Evolutionary conservation across 257 asterid genomes (phyloP).

Genomic region (Plantago major): DNA sequence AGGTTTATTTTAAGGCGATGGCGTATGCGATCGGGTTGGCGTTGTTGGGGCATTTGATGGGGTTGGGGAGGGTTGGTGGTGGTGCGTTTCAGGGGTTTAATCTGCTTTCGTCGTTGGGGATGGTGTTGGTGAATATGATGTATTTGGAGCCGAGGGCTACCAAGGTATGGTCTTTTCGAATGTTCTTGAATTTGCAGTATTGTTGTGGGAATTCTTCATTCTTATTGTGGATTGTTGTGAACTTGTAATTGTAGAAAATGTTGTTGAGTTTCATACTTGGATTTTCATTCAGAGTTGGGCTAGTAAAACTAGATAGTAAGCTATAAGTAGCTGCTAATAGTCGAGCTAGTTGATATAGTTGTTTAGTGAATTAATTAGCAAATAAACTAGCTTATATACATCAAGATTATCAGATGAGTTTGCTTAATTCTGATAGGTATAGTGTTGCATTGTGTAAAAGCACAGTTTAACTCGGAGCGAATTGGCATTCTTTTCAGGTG

Average conservation of each 20-base stretch:
- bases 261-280: no score
- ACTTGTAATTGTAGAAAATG: not conserved
- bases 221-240: not conserved
- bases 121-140: constrained; percentile 44
- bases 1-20: constrained; percentile 69
- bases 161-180: constrained; percentile 35
- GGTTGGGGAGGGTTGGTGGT: constrained; percentile 12
- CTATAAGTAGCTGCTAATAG: no score
- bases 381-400: no score
- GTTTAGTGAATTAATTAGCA: no score
- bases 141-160: constrained; percentile 71
- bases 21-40: constrained; percentile 50
- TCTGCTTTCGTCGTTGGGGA: constrained; percentile 40
- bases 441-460: not conserved
- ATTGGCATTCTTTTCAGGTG: constrained; percentile 30
- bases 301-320: no score
- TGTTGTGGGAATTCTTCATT: no score
- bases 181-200: not conserved
- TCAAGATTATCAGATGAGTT: no score
- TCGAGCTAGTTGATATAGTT: no score
- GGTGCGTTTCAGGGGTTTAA: constrained; percentile 35
- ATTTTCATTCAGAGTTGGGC: no score
- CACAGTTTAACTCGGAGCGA: no score
- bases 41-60: constrained; percentile 48
- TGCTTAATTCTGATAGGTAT: not conserved